A percentile compares a stretch with the other conserved stretches of the same genome.
Evolutionary conservation across 2,329 filamentous ascomycete species (phyloP).

Genomic region (Sclerotiophoma versabilis): DNA sequence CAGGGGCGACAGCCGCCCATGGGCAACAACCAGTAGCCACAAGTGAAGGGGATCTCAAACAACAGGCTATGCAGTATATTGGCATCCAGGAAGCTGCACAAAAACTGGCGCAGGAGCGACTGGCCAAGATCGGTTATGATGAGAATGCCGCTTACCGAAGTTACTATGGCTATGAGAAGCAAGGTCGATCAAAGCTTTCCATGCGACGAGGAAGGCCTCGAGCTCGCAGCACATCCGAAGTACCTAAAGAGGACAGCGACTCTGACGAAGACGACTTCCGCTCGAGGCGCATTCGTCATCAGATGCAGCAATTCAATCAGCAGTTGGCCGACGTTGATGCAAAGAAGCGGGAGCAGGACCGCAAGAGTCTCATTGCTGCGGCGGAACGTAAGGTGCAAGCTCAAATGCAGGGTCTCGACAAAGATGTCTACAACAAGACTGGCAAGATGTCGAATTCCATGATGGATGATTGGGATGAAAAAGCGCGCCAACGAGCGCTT

Average conservation of each 20-base stretch:
- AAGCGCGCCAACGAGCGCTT: constrained; percentile 73
- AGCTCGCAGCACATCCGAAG: constrained; percentile 69
- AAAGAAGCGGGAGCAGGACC: constrained; percentile 77
- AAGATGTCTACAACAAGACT: constrained; percentile 77
- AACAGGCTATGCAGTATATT: constrained; percentile 59
- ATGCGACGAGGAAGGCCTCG: constrained; percentile 63
- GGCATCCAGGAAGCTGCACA: constrained; percentile 87
- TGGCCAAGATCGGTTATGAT: constrained; percentile 80
- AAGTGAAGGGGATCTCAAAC: constrained; percentile 58
- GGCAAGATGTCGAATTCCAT: constrained; percentile 74
- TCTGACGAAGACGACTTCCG: constrained; percentile 67
- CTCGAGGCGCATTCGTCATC: constrained; percentile 74
- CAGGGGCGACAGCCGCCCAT: constrained; percentile 45
- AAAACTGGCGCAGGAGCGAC: constrained; percentile 80
- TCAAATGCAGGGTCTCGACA: constrained; percentile 80
- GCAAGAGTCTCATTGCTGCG: constrained; percentile 75
- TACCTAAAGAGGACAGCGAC: constrained; percentile 35
- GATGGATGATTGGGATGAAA: constrained; percentile 79
- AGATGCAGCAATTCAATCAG: constrained; percentile 80
- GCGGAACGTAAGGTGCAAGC: constrained; percentile 88
- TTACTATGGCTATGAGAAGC: constrained; percentile 72
- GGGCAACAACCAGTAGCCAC: constrained; percentile 34
- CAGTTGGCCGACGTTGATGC: constrained; percentile 72
- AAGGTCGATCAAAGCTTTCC: constrained; percentile 59
- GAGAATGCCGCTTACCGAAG: constrained; percentile 71